Evolutionary conservation across 2,329 filamentous ascomycete genomes (phyloP).

Genomic region (Fusarium oligoseptatum): DNA sequence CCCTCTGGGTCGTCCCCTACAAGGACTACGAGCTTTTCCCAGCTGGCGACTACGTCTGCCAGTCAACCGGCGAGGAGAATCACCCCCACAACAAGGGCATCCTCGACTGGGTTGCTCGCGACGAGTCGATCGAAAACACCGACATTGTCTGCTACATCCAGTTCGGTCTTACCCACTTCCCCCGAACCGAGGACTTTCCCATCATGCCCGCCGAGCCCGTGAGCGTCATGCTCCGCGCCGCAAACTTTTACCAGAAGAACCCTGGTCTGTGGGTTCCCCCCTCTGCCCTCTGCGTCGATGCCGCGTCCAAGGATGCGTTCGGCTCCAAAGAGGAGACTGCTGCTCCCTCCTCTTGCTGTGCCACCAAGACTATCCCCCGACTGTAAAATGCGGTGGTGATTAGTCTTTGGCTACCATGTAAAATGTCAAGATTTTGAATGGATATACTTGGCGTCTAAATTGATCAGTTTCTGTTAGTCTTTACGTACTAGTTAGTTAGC

Average conservation of each 20-base stretch:
- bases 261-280: slow-evolving; percentile 86
- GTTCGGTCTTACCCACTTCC: slow-evolving; percentile 92
- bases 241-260: slow-evolving; percentile 87
- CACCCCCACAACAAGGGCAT: slow-evolving; percentile 73
- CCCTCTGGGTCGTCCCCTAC: slow-evolving; percentile 63
- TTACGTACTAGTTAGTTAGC: slow-evolving; percentile 16
- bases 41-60: slow-evolving; percentile 87
- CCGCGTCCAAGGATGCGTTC: slow-evolving; percentile 40
- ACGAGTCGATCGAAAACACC: slow-evolving; percentile 79
- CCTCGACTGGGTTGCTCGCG: slow-evolving; percentile 82
- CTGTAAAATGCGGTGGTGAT: slow-evolving; percentile 12
- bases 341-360: slow-evolving; percentile 38
- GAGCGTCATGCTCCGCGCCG: slow-evolving; percentile 80
- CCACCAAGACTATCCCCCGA: slow-evolving; percentile 26
- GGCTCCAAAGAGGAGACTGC: slow-evolving; percentile 28
- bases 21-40: slow-evolving; percentile 86
- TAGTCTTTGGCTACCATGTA: background rate
- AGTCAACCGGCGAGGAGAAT: slow-evolving; percentile 80
- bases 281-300: slow-evolving; percentile 43
- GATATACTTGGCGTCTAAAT: slow-evolving; percentile 11
- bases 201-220: slow-evolving; percentile 92
- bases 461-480: slow-evolving; percentile 9
- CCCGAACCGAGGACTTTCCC: slow-evolving; percentile 90
- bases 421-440: slow-evolving; percentile 2
- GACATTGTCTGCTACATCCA: slow-evolving; percentile 95